A percentile compares a stretch with the other conserved stretches of the same genome.
phyloP scores from a whole-genome alignment of 495 filamentous ascomycete genomes.

The Penicillium canescens region DNA sequence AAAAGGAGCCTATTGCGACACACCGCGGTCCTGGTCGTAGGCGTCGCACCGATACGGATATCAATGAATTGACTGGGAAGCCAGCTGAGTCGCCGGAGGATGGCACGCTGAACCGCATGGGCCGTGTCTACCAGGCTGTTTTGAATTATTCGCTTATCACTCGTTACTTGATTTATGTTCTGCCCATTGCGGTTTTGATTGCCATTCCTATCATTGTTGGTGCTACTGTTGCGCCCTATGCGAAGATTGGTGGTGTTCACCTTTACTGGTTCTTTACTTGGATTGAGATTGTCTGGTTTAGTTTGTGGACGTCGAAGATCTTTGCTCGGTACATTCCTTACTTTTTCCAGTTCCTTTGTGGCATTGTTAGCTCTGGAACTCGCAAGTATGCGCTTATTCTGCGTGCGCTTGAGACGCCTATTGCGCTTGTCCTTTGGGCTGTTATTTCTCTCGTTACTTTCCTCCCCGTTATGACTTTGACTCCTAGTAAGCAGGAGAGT shows the following conservation, averaged over 20 bases:
- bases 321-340: slow-evolving; percentile 74
- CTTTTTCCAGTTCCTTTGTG: slow-evolving; percentile 83
- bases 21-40: slow-evolving; percentile 40
- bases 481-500: slow-evolving; percentile 29
- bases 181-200: slow-evolving; percentile 73
- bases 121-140: slow-evolving; percentile 82
- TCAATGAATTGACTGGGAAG: slow-evolving; percentile 49
- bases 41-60: slow-evolving; percentile 41
- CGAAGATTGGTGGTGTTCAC: slow-evolving; percentile 62
- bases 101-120: slow-evolving; percentile 75
- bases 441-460: slow-evolving; percentile 80
- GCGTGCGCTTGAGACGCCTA: slow-evolving; percentile 74
- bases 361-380: slow-evolving; percentile 87
- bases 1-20: slow-evolving; percentile 54
- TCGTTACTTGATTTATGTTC: slow-evolving; percentile 85
- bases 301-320: slow-evolving; percentile 85
- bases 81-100: slow-evolving; percentile 52
- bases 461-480: slow-evolving; percentile 57
- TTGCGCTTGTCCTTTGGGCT: slow-evolving; percentile 87
- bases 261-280: slow-evolving; percentile 83
- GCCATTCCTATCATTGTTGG: slow-evolving; percentile 80
- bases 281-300: slow-evolving; percentile 89
- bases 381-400: slow-evolving; percentile 89
- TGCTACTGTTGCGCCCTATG: slow-evolving; percentile 51
- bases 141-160: slow-evolving; percentile 82